Evolutionary conservation across 2,329 filamentous ascomycete species (phyloP).

Genomic region (Malbranchea cinnamomea): DNA sequence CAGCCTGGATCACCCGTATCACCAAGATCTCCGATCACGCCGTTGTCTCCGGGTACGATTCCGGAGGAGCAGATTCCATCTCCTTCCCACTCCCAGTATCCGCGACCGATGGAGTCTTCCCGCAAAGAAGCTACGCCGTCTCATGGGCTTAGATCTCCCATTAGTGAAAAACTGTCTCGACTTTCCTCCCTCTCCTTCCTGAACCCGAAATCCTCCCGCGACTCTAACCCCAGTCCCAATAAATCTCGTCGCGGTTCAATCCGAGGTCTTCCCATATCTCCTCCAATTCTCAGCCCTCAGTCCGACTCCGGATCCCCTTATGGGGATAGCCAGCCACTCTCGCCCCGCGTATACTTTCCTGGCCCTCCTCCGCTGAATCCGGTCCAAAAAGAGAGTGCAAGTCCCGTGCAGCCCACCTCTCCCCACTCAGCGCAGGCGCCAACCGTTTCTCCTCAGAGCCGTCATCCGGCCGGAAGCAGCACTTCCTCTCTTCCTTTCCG

Average conservation of each 20-base stretch:
- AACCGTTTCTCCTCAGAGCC: constrained; percentile 19
- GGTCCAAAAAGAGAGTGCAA: constrained; percentile 11
- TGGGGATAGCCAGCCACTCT: constrained; percentile 38
- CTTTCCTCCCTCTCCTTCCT: constrained; percentile 28
- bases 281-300: constrained; percentile 35
- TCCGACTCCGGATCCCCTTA: constrained; percentile 30
- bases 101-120: constrained; percentile 10
- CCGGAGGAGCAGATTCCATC: constrained; percentile 4
- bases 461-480: constrained; percentile 16
- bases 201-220: constrained; percentile 22
- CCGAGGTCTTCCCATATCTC: constrained; percentile 43
- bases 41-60: too few species aligned
- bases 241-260: constrained; percentile 33
- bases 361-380: constrained; percentile 41
- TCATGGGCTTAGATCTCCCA: constrained; percentile 17
- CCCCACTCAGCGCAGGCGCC: constrained; percentile 13
- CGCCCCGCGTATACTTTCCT: constrained; percentile 41
- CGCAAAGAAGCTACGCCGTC: constrained; percentile 6
- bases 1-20: constrained; percentile 7
- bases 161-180: constrained; percentile 24
- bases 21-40: constrained; percentile 7
- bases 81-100: constrained; percentile 6
- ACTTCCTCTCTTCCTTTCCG: constrained; percentile 30
- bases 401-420: neutral
- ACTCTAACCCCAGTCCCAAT: constrained; percentile 23